Conservation (phyloP, 148 eudicot genomes). For the Amaranthus palmeri region DNA sequence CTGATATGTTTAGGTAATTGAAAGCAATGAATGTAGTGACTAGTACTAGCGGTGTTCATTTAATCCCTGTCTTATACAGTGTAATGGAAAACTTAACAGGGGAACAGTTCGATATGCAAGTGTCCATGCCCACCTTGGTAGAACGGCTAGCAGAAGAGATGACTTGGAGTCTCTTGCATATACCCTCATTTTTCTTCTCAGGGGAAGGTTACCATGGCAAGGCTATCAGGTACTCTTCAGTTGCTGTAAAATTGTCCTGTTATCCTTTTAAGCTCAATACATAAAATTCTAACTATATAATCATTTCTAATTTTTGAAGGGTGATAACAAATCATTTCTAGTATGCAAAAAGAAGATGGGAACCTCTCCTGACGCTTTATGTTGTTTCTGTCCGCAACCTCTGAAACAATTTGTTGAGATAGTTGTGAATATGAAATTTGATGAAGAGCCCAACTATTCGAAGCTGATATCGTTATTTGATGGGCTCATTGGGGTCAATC, state of each 20-base stretch:
- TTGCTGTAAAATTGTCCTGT: not conserved
- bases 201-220: slow-evolving; percentile 94
- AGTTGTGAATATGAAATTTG: slow-evolving; percentile 88
- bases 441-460: slow-evolving; percentile 90
- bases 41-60: slow-evolving; percentile 6
- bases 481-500: slow-evolving; percentile 68
- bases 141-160: slow-evolving; percentile 93
- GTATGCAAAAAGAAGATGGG: slow-evolving; percentile 95
- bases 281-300: not conserved
- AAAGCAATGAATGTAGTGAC: not conserved
- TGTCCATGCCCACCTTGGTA: slow-evolving; percentile 93
- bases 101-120: slow-evolving; percentile 95
- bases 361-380: slow-evolving; percentile 72
- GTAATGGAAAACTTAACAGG: slow-evolving; percentile 25
- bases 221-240: slow-evolving; percentile 63
- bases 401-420: slow-evolving; percentile 66
- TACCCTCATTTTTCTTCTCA: slow-evolving; percentile 76
- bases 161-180: slow-evolving; percentile 92
- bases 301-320: slow-evolving; percentile 32
- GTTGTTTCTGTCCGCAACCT: slow-evolving; percentile 74
- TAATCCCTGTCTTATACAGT: slow-evolving; percentile 2
- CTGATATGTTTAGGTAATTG: slow-evolving; percentile 77
- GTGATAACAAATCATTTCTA: slow-evolving; percentile 82
- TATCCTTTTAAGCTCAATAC: not conserved
- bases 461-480: slow-evolving; percentile 77